These are phyloP conservation scores for Wickerhamiella lipophila DNA, from an alignment of 805 yeast species.

Conservation along the genomic window DNA sequence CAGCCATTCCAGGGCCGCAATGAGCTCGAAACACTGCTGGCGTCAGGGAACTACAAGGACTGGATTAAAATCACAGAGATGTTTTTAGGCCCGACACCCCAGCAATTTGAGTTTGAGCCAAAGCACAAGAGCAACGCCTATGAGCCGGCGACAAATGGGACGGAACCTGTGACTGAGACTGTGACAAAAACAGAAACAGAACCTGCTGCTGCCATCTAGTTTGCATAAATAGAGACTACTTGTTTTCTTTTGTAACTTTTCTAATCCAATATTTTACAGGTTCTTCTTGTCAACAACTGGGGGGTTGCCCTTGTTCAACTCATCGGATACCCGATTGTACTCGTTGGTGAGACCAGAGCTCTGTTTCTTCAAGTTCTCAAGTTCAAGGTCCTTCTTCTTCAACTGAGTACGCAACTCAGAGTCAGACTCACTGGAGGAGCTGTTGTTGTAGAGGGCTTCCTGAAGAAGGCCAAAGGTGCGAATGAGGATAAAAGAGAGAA, in stretches of 20 bases:
- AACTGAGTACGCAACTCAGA: constrained; percentile 39
- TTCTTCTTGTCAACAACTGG: constrained; percentile 24
- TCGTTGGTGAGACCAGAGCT: constrained; percentile 53
- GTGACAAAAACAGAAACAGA: too few relatives aligned
- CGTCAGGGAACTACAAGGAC: constrained; percentile 72
- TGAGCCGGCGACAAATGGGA: too few relatives aligned
- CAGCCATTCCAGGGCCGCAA: constrained; percentile 87
- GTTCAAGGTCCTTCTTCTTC: constrained; percentile 48
- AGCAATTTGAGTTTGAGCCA: constrained; percentile 66
- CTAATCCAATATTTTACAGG: too few relatives aligned
- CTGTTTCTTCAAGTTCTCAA: constrained; percentile 58
- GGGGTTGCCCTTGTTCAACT: constrained; percentile 25
- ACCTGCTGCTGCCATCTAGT: not conserved
- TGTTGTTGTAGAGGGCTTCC: constrained; percentile 40
- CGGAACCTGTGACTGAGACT: too few relatives aligned
- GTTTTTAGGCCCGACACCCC: constrained; percentile 81
- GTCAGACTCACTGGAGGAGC: constrained; percentile 37
- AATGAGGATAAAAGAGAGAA: constrained; percentile 70
- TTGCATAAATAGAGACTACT: too few relatives aligned
- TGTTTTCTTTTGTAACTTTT: too few relatives aligned
- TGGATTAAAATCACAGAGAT: constrained; percentile 94
- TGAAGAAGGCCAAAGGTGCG: constrained; percentile 74
- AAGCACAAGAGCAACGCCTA: constrained; percentile 91
- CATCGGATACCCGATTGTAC: constrained; percentile 38
- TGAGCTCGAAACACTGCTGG: constrained; percentile 82